These are phyloP conservation scores for Cladosporium velox DNA, from an alignment of 2,329 filamentous ascomycete genomes.

Conservation along the genomic window DNA sequence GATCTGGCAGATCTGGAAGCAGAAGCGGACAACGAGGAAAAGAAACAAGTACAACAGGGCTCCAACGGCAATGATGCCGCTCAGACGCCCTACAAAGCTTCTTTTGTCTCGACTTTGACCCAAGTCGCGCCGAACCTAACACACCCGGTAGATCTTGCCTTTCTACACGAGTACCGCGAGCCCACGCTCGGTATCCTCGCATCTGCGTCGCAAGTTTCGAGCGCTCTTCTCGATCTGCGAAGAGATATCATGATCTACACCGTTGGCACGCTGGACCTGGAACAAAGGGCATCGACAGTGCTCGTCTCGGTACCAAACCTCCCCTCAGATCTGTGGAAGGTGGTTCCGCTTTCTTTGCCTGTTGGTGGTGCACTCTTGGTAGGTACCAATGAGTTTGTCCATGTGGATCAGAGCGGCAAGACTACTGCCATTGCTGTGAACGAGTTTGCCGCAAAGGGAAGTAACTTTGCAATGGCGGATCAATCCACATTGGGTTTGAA, in stretches of 20 bases:
- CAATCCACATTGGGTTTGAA: conserved; percentile 78
- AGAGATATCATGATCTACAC: conserved; percentile 88
- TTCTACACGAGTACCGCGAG: conserved; percentile 95
- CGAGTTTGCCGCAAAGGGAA: conserved; percentile 78
- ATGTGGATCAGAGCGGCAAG: conserved; percentile 94
- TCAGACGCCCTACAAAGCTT: conserved; percentile 76
- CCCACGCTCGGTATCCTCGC: conserved; percentile 95
- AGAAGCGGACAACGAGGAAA: conserved; percentile 72
- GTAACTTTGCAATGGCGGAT: conserved; percentile 81
- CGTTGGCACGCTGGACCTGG: conserved; percentile 91
- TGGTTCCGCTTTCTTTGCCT: conserved; percentile 79
- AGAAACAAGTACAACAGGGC: conserved; percentile 31
- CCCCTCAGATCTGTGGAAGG: conserved; percentile 81
- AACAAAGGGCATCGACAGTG: conserved; percentile 89
- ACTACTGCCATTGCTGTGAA: conserved; percentile 92
- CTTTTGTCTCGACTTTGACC: conserved; percentile 89
- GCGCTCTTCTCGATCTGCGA: conserved; percentile 70
- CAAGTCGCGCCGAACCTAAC: conserved; percentile 84
- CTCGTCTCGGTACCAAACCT: conserved; percentile 83
- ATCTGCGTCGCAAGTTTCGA: conserved; percentile 71
- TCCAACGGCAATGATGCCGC: conserved; percentile 39
- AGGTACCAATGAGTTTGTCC: conserved; percentile 87
- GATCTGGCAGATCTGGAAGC: conserved; percentile 76
- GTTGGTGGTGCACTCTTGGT: conserved; percentile 86
- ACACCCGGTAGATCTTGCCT: conserved; percentile 87